Conservation (phyloP, 192 early-diverging fungal genomes). For the Rhizophagus clarus region DNA sequence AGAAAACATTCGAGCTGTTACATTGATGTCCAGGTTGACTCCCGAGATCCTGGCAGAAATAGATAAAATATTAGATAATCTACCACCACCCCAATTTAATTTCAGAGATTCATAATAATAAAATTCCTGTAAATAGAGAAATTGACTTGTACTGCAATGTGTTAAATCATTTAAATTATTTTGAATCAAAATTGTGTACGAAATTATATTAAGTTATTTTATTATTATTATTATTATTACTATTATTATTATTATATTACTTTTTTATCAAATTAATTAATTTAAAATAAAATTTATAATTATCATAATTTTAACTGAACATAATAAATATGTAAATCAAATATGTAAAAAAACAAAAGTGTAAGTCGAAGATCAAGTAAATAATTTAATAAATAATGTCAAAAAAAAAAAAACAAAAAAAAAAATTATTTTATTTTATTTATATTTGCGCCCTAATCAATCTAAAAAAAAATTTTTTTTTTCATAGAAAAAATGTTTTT, state of each 20-base stretch:
- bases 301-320: too few species aligned
- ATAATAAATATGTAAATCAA: not conserved
- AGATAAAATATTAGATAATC: constrained; percentile 71
- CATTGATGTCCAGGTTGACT: constrained; percentile 61
- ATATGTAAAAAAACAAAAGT: not conserved
- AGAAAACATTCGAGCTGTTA: constrained; percentile 72
- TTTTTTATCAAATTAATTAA: too few species aligned
- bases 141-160: too few species aligned
- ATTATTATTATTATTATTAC: too few species aligned
- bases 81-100: constrained; percentile 58
- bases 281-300: too few species aligned
- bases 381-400: not conserved
- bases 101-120: constrained; percentile 49
- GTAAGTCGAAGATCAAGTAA: not conserved
- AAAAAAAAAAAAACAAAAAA: not conserved
- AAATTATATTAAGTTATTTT: too few species aligned
- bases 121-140: not conserved
- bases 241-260: too few species aligned
- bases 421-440: not conserved
- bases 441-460: too few species aligned
- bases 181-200: too few species aligned
- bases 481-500: too few species aligned
- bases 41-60: constrained; percentile 68
- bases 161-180: too few species aligned
- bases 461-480: too few species aligned